phyloP scores from a whole-genome alignment of 306 rosid species.

The Rubus idaeus region DNA sequence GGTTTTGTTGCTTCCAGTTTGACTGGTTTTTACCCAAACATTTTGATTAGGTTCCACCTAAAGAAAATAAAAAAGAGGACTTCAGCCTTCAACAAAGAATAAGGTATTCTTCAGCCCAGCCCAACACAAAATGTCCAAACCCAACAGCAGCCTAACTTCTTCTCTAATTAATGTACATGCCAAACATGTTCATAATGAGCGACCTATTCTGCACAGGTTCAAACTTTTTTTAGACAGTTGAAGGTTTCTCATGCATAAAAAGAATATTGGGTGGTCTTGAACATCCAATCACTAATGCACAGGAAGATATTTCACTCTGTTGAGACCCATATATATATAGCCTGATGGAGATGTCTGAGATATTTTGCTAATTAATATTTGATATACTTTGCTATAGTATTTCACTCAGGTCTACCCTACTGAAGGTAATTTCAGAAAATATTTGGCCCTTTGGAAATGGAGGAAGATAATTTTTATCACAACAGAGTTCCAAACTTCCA shows the following conservation, averaged over 20 bases:
- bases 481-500: conserved; percentile 20
- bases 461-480: conserved; percentile 15
- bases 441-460: not conserved
- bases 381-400: not conserved
- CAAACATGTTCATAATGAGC: too few species aligned
- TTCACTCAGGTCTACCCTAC: not conserved
- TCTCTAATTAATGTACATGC: too few species aligned
- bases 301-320: not conserved
- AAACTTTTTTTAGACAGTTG: too few species aligned
- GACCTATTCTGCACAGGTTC: too few species aligned
- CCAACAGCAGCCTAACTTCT: too few species aligned
- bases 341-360: conserved; percentile 10
- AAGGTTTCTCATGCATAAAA: not conserved
- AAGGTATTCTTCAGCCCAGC: too few species aligned
- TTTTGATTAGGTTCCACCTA: too few species aligned
- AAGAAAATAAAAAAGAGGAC: too few species aligned
- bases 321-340: not conserved
- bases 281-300: not conserved
- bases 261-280: not conserved
- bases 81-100: too few species aligned
- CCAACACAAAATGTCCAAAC: too few species aligned
- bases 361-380: not conserved
- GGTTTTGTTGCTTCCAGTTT: too few species aligned
- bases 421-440: not conserved
- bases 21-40: too few species aligned